These are phyloP conservation scores for Triangularia verruculosa DNA, from an alignment of 2,329 filamentous ascomycete genomes.

Conservation along the genomic window DNA sequence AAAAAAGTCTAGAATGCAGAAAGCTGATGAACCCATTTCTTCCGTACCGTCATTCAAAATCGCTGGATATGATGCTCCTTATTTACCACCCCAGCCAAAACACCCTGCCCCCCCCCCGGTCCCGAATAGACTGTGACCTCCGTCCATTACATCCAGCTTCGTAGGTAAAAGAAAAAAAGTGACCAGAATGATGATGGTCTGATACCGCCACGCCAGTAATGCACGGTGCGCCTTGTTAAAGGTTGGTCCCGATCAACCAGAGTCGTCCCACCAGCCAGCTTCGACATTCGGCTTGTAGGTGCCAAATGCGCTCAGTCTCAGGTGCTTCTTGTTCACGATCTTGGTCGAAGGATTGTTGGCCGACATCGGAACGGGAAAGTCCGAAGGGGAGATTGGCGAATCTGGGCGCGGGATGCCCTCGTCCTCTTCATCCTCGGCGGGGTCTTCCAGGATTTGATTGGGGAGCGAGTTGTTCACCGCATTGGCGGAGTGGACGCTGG, in stretches of 20 bases:
- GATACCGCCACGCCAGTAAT: background rate
- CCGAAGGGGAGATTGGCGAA: constrained; percentile 31
- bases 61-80: background rate
- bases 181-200: background rate
- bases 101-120: background rate
- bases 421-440: constrained; percentile 21
- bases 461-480: constrained; percentile 20
- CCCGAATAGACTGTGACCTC: background rate
- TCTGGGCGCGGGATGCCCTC: constrained; percentile 32
- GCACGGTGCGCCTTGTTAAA: constrained; percentile 3
- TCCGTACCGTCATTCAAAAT: background rate
- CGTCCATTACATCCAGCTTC: constrained; percentile 1
- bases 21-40: background rate
- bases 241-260: constrained; percentile 21
- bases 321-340: constrained; percentile 32
- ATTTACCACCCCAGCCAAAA: background rate
- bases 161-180: background rate
- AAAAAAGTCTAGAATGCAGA: background rate
- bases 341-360: constrained; percentile 25
- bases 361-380: constrained; percentile 17
- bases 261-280: constrained; percentile 31
- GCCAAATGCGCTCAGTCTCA: constrained; percentile 38
- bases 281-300: constrained; percentile 27
- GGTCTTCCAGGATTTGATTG: constrained; percentile 22
- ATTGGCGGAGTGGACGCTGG: constrained; percentile 11